Evolutionary conservation across 2,329 filamentous ascomycete genomes (phyloP).

Genomic region (Sporothrix curviconia): DNA sequence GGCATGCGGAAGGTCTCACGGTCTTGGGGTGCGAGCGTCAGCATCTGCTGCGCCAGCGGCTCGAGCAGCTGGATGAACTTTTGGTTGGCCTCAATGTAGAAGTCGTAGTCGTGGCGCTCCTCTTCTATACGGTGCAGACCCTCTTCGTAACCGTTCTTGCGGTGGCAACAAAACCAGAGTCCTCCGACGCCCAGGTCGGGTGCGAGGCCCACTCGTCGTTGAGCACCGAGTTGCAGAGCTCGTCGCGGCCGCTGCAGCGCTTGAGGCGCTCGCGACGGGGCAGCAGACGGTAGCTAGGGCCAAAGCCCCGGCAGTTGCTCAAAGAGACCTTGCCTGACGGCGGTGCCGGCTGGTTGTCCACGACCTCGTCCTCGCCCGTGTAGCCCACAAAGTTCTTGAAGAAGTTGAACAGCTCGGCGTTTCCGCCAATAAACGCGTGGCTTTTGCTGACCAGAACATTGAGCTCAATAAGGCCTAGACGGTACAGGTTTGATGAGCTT

Average conservation of each 20-base stretch:
- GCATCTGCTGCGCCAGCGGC: slow-evolving; percentile 84
- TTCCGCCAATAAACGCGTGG: slow-evolving; percentile 77
- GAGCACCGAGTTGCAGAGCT: slow-evolving; percentile 85
- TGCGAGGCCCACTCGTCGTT: slow-evolving; percentile 99
- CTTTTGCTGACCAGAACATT: slow-evolving; percentile 77
- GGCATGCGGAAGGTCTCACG: slow-evolving; percentile 71
- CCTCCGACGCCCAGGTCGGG: slow-evolving; percentile 97
- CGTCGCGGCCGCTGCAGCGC: slow-evolving; percentile 87
- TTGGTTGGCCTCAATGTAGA: slow-evolving; percentile 90
- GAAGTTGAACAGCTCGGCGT: slow-evolving; percentile 79
- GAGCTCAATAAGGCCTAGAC: slow-evolving; percentile 83
- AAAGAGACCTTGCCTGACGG: slow-evolving; percentile 80
- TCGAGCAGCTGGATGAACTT: slow-evolving; percentile 95
- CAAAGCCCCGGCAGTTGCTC: slow-evolving; percentile 91
- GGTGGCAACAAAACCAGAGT: slow-evolving; percentile 96
- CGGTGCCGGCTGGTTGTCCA: slow-evolving; percentile 70
- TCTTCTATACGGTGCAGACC: slow-evolving; percentile 93
- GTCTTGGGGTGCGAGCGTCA: slow-evolving; percentile 69
- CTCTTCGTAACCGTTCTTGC: slow-evolving; percentile 94
- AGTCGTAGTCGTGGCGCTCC: slow-evolving; percentile 96
- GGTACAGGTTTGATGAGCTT: slow-evolving; percentile 96
- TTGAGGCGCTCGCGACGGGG: slow-evolving; percentile 84
- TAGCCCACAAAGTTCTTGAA: slow-evolving; percentile 80
- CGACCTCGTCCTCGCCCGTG: slow-evolving; percentile 67
- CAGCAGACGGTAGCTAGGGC: slow-evolving; percentile 87